Conservation (phyloP, 1,284 basidiomycete genomes). For the Puccinia novopanici region DNA sequence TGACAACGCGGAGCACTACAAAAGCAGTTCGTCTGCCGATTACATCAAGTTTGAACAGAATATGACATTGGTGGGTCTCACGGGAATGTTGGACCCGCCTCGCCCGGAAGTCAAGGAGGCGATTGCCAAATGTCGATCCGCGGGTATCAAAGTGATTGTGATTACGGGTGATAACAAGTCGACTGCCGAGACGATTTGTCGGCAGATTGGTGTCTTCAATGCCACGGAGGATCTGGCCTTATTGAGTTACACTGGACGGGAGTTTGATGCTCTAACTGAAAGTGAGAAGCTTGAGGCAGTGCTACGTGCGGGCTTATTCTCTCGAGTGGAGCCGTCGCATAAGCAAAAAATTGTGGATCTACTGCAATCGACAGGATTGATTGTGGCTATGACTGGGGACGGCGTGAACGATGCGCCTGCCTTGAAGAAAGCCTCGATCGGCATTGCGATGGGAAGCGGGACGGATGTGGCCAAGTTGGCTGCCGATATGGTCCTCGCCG, state of each 20-base stretch:
- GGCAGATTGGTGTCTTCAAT: conserved; percentile 89
- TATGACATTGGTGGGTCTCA: conserved; percentile 89
- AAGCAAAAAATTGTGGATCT: conserved; percentile 94
- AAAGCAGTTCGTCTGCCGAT: conserved; percentile 73
- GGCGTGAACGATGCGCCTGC: conserved; percentile 66
- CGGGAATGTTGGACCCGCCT: conserved; percentile 97
- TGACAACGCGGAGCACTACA: conserved; percentile 75
- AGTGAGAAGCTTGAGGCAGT: conserved; percentile 83
- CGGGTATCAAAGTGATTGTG: conserved; percentile 93
- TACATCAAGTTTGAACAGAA: conserved; percentile 86
- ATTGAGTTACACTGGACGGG: conserved; percentile 91
- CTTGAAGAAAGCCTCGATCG: conserved; percentile 61
- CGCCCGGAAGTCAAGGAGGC: conserved; percentile 87
- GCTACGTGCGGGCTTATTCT: conserved; percentile 82
- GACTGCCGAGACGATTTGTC: conserved; percentile 95
- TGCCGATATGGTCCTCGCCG: conserved; percentile 62
- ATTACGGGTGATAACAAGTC: conserved; percentile 99
- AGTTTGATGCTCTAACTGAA: conserved; percentile 78
- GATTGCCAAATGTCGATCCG: conserved; percentile 83
- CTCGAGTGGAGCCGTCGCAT: conserved; percentile 89
- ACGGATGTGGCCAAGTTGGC: conserved; percentile 62
- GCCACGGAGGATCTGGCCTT: conserved; percentile 65
- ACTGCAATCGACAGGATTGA: conserved; percentile 84
- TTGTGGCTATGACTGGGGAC: conserved; percentile 98
- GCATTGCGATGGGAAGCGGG: conserved; percentile 62